These are phyloP conservation scores for Calocybe gambosa DNA, from an alignment of 1,284 basidiomycete species.

Conservation along the genomic window DNA sequence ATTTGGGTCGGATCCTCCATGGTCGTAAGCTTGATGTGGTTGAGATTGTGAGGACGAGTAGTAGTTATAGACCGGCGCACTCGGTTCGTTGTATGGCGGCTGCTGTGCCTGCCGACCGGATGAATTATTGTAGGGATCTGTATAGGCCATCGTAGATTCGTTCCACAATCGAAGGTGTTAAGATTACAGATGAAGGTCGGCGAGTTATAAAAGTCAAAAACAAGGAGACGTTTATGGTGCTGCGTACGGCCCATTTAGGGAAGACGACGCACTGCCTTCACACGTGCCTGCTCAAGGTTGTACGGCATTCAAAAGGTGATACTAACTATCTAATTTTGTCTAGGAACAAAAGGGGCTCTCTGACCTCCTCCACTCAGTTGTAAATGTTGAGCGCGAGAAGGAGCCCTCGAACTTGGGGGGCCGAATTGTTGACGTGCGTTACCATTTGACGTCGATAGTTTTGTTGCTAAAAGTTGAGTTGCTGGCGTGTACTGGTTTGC, in stretches of 20 bases:
- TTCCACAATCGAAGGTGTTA: neutral
- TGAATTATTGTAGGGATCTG: constrained; percentile 46
- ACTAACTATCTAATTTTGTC: constrained; percentile 16
- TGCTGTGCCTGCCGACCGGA: constrained; percentile 26
- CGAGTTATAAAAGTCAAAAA: neutral
- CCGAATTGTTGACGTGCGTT: constrained; percentile 21
- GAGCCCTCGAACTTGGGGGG: constrained; percentile 21
- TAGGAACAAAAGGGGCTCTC: constrained; percentile 43
- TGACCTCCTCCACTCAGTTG: constrained; percentile 28
- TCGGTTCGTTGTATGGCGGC: constrained; percentile 20
- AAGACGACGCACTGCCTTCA: neutral
- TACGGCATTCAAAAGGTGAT: neutral
- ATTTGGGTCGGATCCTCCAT: constrained; percentile 23
- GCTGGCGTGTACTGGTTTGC: constrained; percentile 9
- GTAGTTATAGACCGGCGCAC: constrained; percentile 28
- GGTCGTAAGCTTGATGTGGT: constrained; percentile 46
- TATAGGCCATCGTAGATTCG: constrained; percentile 26
- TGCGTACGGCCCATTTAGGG: neutral
- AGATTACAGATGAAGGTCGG: constrained; percentile 1
- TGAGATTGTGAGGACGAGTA: constrained; percentile 40
- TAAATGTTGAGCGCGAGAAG: constrained; percentile 22
- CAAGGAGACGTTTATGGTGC: neutral
- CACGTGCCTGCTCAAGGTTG: neutral
- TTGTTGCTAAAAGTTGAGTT: constrained; percentile 10
- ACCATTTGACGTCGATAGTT: constrained; percentile 12